Percentiles rank a stretch among this genome's conserved stretches.
Conservation (phyloP, 169 alveolate genomes). For the Cryptosporidium tyzzeri region DNA sequence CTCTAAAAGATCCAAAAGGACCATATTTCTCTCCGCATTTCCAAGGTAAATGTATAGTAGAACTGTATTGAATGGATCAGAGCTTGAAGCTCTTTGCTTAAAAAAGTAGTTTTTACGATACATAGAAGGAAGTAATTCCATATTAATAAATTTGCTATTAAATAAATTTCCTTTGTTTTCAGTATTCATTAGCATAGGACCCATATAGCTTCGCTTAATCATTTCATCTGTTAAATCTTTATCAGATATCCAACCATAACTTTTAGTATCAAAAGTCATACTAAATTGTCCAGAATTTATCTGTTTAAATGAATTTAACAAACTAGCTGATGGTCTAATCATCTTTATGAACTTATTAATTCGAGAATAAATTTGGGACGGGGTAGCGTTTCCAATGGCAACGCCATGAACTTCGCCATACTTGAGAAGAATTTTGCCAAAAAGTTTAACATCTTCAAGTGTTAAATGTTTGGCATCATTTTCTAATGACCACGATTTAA, state of each 20-base stretch:
- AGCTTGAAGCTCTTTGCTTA: constrained; percentile 26
- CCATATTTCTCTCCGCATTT: background rate
- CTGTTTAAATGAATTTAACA: constrained; percentile 5
- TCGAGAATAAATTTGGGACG: constrained; percentile 20
- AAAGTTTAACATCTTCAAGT: constrained; percentile 22
- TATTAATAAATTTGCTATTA: constrained; percentile 11
- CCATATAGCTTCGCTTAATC: background rate
- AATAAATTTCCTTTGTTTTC: constrained; percentile 1
- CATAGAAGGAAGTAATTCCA: background rate
- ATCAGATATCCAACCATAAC: constrained; percentile 4
- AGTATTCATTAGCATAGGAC: constrained; percentile 4
- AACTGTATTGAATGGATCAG: constrained; percentile 25
- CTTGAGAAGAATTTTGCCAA: constrained; percentile 42
- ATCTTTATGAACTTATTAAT: background rate
- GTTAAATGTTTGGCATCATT: constrained; percentile 45
- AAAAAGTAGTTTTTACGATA: constrained; percentile 22
- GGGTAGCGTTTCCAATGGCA: constrained; percentile 51
- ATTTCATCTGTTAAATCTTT: background rate
- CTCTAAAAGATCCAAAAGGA: constrained; percentile 26
- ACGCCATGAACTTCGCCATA: constrained; percentile 66
- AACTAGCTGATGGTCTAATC: constrained; percentile 23
- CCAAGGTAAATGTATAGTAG: constrained; percentile 35
- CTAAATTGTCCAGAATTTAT: background rate
- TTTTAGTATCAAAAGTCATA: background rate
- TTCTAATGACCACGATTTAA: constrained; percentile 32